Base-by-base conservation (phyloP, 371 early-diverging fungal genomes). In the Mucor saturninus region DNA sequence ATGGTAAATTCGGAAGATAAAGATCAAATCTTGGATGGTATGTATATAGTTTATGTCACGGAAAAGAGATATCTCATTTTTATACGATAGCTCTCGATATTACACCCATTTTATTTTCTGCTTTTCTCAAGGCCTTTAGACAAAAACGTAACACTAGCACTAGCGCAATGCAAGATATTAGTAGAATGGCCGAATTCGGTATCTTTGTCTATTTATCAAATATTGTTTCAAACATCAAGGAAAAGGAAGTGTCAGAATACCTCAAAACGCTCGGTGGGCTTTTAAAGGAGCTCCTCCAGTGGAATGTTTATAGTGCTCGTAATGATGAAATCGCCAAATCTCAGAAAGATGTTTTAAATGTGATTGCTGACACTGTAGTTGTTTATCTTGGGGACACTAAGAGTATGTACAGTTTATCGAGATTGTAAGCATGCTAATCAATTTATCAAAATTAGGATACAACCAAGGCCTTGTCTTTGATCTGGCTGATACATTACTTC, bases 151-250 rank as follows among this genome's bases (percentile, higher is more conserved):
- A 66, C 2, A 53, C 61, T 2, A 64, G 54, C 9, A 64, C 67
- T 14, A 59, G 72, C 8, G 42, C 73, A 4, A 61, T 65, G 56
- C 73, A 79, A 39, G 74, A 77, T 53, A 45, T 61, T 2, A 66
- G 61, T 28, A 69, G 76, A 43, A 68, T 55, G 38, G 76, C 71
- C 10, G 81, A 81, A 52, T 78, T 78, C 52, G 79, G 77, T 1
- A 68, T 81, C 10, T 75, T 78, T 54, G 49, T 69, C 11, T 65
- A 73, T 42, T 45, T 70, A 45, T 50, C 65, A 6, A 66, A 52
- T 5, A 67, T 78, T 4, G 8, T 28, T 48, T 56, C 4, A 46
- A 37, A 0, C 5, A 53, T 60, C 13, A 61, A 67, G 38, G 52
- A 53, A 4, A 49, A 15, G 4, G 15, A 29, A 10, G 40, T 56